Conservation (phyloP, 441 rosid species). For the Manihot esculenta region DNA sequence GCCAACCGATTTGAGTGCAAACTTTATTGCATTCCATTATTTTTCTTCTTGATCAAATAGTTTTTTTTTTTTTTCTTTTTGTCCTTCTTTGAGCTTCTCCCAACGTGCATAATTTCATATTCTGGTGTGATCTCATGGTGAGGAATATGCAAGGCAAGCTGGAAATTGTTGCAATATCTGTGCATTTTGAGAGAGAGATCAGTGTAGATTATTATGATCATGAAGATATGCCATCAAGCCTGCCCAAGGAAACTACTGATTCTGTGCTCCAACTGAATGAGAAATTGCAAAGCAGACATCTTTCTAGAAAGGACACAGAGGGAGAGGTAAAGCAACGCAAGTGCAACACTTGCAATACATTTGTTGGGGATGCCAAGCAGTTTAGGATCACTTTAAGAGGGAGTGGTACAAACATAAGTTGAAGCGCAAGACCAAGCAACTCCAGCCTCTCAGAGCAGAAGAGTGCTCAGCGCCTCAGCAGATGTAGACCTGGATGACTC, state of each 20-base stretch:
- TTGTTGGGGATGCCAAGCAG: slow-evolving; percentile 69
- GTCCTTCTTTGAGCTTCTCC: background rate
- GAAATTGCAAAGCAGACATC: slow-evolving; percentile 59
- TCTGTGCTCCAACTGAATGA: slow-evolving; percentile 46
- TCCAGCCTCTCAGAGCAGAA: slow-evolving; percentile 72
- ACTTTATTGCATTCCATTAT: background rate
- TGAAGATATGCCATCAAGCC: slow-evolving; percentile 47
- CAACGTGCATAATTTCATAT: no score
- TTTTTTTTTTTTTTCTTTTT: background rate
- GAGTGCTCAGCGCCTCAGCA: slow-evolving; percentile 69
- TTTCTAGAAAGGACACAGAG: slow-evolving; percentile 35
- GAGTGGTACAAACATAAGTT: slow-evolving; percentile 97
- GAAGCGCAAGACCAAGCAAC: slow-evolving; percentile 76
- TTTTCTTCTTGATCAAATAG: background rate
- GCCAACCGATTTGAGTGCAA: background rate
- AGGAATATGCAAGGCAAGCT: slow-evolving; percentile 83
- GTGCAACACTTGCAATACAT: slow-evolving; percentile 85
- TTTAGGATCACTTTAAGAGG: slow-evolving; percentile 89
- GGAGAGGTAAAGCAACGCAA: slow-evolving; percentile 60
- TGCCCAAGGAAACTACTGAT: slow-evolving; percentile 35
- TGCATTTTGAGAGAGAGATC: slow-evolving; percentile 86
- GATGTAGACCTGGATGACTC: slow-evolving; percentile 68
- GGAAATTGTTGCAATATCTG: slow-evolving; percentile 86
- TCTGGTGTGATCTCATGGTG: slow-evolving; percentile 56
- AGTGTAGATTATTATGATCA: slow-evolving; percentile 76